Evolutionary conservation across 2,329 filamentous ascomycete species (phyloP).

Genomic region (Fulvia fulva): DNA sequence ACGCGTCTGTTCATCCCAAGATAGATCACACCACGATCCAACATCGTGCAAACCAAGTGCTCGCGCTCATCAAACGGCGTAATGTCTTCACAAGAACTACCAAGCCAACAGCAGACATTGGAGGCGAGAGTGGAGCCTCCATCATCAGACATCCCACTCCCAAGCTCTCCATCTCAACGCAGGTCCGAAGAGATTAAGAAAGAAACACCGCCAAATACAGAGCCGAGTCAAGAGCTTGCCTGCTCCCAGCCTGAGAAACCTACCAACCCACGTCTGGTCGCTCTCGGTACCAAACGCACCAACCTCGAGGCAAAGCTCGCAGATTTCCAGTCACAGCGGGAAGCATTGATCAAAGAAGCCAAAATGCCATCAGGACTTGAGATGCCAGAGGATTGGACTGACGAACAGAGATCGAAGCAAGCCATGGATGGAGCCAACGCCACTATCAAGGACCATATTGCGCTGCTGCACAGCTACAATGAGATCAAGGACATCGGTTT

Average conservation of each 20-base stretch:
- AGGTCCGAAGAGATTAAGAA: not conserved
- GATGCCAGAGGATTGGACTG: slow-evolving; percentile 23
- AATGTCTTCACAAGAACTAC: slow-evolving; percentile 24
- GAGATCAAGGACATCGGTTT: slow-evolving; percentile 66
- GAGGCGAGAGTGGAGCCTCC: slow-evolving; percentile 1
- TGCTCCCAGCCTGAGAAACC: not conserved
- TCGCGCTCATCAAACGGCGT: slow-evolving; percentile 24
- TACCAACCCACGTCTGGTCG: slow-evolving; percentile 19
- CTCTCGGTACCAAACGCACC: slow-evolving; percentile 29
- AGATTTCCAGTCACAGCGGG: slow-evolving; percentile 43
- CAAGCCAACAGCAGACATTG: slow-evolving; percentile 1
- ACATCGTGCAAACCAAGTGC: slow-evolving; percentile 7
- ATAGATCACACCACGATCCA: slow-evolving; percentile 3
- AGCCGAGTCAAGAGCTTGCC: too few species aligned
- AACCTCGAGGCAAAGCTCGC: slow-evolving; percentile 48
- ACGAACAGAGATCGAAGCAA: slow-evolving; percentile 24
- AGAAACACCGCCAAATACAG: not conserved
- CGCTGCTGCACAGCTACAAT: slow-evolving; percentile 64
- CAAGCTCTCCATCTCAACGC: slow-evolving; percentile 1
- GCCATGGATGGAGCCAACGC: slow-evolving; percentile 45
- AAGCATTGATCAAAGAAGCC: slow-evolving; percentile 30
- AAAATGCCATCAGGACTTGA: slow-evolving; percentile 28
- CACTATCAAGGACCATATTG: slow-evolving; percentile 61
- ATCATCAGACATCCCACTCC: slow-evolving; percentile 7
- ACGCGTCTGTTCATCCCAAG: slow-evolving; percentile 2